Base-by-base conservation (phyloP, 2,329 filamentous ascomycete species). In the Fulvia fulva region DNA sequence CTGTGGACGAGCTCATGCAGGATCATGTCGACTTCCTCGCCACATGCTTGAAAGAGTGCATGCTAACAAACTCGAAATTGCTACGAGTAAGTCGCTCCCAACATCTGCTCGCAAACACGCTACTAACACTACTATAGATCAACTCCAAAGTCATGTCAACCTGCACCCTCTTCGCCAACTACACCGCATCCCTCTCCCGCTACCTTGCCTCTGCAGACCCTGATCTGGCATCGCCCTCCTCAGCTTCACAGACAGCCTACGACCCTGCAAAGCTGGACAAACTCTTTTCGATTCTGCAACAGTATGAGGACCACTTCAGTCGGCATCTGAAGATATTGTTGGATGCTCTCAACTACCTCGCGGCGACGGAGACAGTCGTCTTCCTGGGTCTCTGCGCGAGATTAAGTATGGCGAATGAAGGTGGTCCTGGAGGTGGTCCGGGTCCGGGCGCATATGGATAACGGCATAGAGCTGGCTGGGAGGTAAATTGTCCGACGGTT, bases 11-110 rank as follows among this genome's bases (percentile, higher is more conserved):
- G 76, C 77, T 99, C 70, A 99, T 99, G 94, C 91, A 97, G 76
- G 92, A 97, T 70, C 94, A 99, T 76, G 92, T 99, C 60, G 94
- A 97, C 75, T 99, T 99, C 73, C 78, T 99, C 50, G 94, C 97
- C 68, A 97, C 94, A 3, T 99, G 94, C 73, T 80, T 99, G 68
- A 99, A 97, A 76, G 94, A 97, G 77, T 97, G 94, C 78, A 97
- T 97, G 91, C 81, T 99, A 64, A 99, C 94, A 21, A 97, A 99
- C 74, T 91, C 90, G 71, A 97, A 96, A 77, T 81, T 99, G 6
- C 78, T 99, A 5, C 88, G 91, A 76, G 93, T 96, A 82, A 64
- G 80, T 74, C n/a, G 5, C 12, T 16, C 26, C 60, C 25, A 12
- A 34, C 26, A 25, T 21, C 25, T n/a, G 26, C 49, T 25, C 21